Percentiles rank a stretch among this genome's conserved stretches.
phyloP scores from a whole-genome alignment of 306 rosid genomes.

The Benincasa hispida region DNA sequence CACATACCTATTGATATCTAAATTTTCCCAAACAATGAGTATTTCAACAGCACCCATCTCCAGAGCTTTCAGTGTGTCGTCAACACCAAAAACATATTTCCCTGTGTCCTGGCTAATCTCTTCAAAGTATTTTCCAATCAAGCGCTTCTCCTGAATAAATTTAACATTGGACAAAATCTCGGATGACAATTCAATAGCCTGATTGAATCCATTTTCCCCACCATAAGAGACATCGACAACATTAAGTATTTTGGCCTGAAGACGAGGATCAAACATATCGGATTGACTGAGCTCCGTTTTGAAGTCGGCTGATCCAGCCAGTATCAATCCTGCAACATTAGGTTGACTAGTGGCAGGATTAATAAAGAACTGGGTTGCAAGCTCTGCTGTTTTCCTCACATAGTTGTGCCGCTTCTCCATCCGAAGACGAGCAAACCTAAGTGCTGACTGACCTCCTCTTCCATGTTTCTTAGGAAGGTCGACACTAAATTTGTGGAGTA shows the following conservation, averaged over 20 bases:
- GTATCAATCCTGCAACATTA: conserved; percentile 74
- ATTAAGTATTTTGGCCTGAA: conserved; percentile 70
- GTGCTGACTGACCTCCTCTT: conserved; percentile 92
- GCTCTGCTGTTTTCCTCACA: conserved; percentile 86
- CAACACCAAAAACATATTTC: conserved; percentile 78
- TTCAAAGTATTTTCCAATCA: conserved; percentile 78
- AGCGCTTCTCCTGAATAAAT: conserved; percentile 73
- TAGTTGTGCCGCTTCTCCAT: conserved; percentile 89
- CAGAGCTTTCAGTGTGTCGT: conserved; percentile 71
- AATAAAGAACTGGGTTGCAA: conserved; percentile 72
- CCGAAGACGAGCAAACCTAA: conserved; percentile 83
- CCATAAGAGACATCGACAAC: conserved; percentile 88
- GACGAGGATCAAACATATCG: conserved; percentile 85
- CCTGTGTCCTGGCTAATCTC: conserved; percentile 94
- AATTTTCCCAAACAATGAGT: conserved; percentile 77
- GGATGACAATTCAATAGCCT: conserved; percentile 71
- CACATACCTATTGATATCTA: conserved; percentile 58
- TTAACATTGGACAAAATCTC: conserved; percentile 75
- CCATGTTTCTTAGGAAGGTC: conserved; percentile 87
- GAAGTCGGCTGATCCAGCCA: conserved; percentile 92
- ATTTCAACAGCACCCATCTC: conserved; percentile 90
- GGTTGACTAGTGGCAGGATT: conserved; percentile 91
- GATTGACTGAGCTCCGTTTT: conserved; percentile 90
- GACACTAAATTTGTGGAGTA: conserved; percentile 74
- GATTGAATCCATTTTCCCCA: conserved; percentile 84